phyloP scores from a whole-genome alignment of 2,329 filamentous ascomycete species.

The Apiospora saccharicola region DNA sequence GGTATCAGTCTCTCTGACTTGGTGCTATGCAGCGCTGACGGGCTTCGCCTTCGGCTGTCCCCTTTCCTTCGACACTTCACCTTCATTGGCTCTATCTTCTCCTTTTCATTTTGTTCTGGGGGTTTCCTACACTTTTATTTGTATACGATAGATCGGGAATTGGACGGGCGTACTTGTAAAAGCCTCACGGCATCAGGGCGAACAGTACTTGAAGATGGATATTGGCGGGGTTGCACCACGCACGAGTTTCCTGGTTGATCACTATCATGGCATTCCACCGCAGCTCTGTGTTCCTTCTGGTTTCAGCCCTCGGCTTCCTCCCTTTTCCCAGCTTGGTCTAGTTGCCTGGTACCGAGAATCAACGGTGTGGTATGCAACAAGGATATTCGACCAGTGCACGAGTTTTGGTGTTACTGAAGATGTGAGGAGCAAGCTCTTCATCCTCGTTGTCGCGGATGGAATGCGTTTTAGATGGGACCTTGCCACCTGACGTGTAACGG shows the following conservation, averaged over 20 bases:
- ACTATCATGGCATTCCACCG: background rate
- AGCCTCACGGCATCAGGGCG: constrained; percentile 13
- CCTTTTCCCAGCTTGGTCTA: background rate
- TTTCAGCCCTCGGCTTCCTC: background rate
- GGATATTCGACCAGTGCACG: background rate
- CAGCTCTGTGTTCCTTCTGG: background rate
- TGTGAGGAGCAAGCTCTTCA: background rate
- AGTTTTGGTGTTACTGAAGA: background rate
- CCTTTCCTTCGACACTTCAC: background rate
- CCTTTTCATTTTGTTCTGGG: no score
- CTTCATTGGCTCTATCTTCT: background rate
- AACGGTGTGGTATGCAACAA: background rate
- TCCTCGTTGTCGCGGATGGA: background rate
- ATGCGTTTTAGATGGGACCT: background rate
- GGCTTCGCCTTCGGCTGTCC: background rate
- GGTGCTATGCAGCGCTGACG: background rate
- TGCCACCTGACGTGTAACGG: background rate
- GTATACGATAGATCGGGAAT: background rate
- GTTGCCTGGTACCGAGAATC: background rate
- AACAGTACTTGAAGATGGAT: background rate
- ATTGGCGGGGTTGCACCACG: background rate
- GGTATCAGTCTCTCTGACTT: background rate
- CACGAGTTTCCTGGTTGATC: background rate
- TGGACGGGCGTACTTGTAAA: background rate
- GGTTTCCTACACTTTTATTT: background rate